Evolutionary conservation across 2,329 filamentous ascomycete species (phyloP).

Genomic region (Endocalyx cinctus): DNA sequence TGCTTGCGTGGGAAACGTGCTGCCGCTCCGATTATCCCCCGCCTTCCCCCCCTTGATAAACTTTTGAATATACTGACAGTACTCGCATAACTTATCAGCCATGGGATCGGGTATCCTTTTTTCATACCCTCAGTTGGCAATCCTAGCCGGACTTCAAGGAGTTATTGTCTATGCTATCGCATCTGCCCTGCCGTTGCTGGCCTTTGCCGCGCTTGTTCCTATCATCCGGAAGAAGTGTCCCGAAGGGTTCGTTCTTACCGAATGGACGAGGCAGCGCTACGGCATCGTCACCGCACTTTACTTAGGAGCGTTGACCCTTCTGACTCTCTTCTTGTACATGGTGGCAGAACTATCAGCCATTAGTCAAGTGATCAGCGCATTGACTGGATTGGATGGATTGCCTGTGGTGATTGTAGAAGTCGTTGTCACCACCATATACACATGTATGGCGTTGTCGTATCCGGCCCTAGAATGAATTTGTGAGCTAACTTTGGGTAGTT

Average conservation of each 20-base stretch:
- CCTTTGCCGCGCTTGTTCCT: constrained; percentile 70
- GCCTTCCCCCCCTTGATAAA: constrained; percentile 13
- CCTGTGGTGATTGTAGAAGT: constrained; percentile 76
- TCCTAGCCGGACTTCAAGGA: constrained; percentile 74
- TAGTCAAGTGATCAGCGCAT: constrained; percentile 69
- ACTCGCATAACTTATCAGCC: constrained; percentile 54
- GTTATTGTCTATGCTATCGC: constrained; percentile 71
- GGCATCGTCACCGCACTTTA: constrained; percentile 65
- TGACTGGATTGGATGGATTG: constrained; percentile 71
- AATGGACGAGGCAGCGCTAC: constrained; percentile 79
- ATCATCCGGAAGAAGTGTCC: constrained; percentile 77
- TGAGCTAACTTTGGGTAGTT: no score
- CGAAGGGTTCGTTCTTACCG: constrained; percentile 78
- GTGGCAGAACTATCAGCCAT: constrained; percentile 77
- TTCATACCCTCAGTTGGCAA: constrained; percentile 75
- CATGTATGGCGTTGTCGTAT: no score
- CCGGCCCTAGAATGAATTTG: no score
- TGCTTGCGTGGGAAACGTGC: constrained; percentile 98
- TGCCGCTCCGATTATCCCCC: constrained; percentile 65
- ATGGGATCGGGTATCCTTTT: constrained; percentile 82
- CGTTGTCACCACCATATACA: constrained; percentile 75
- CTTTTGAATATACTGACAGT: constrained; percentile 29
- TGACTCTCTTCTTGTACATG: constrained; percentile 85
- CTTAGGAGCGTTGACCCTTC: constrained; percentile 70
- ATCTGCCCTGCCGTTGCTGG: constrained; percentile 66